A percentile compares a stretch with the other conserved stretches of the same genome.
Evolutionary conservation across 257 asterid species (phyloP).

Genomic region (Phtheirospermum japonicum): DNA sequence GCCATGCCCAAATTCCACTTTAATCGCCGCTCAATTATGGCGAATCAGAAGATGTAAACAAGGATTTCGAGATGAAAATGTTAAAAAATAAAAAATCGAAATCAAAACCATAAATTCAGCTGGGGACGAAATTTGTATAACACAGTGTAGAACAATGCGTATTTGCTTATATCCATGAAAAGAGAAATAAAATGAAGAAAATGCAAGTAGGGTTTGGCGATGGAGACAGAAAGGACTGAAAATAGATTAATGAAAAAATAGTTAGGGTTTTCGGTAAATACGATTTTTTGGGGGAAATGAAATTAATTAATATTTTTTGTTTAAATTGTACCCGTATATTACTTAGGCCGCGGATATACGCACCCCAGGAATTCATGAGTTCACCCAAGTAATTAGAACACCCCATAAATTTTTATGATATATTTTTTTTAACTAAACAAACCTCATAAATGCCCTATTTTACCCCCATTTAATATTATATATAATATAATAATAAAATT

Average conservation of each 20-base stretch:
- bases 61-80: not conserved
- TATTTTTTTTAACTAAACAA: no score
- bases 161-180: not conserved
- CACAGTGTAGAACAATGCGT: no score
- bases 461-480: no score
- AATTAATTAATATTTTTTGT: no score
- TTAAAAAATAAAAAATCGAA: not conserved
- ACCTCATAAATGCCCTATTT: no score
- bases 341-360: no score
- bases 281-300: not conserved
- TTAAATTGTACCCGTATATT: no score
- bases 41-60: not conserved
- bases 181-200: not conserved
- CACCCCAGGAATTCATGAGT: no score
- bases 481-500: no score
- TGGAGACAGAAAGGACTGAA: not conserved
- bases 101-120: not conserved
- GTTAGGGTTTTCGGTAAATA: not conserved
- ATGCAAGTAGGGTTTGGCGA: no score
- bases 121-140: not conserved
- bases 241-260: not conserved
- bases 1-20: constrained; percentile 41
- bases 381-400: no score
- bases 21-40: constrained; percentile 4
- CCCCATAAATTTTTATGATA: no score